phyloP scores from a whole-genome alignment of 31 red algal genomes.

The Pterothamnion heteromorphum region DNA sequence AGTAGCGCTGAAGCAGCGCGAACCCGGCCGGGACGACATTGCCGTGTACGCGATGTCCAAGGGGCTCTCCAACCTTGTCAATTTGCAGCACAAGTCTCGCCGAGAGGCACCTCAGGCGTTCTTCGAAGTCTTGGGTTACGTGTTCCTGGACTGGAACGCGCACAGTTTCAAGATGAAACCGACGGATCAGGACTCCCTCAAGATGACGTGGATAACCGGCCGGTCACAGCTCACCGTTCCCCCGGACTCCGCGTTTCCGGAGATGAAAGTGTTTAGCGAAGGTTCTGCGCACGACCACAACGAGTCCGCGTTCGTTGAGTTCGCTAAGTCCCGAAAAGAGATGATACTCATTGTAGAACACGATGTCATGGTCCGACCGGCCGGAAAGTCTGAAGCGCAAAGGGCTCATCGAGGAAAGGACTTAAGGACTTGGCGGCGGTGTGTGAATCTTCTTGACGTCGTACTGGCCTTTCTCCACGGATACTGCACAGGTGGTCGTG shows the following conservation, averaged over 20 bases:
- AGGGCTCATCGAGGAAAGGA: not conserved
- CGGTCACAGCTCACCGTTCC: not conserved
- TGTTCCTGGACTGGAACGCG: not conserved
- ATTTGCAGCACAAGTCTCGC: not conserved
- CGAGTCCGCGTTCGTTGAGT: not conserved
- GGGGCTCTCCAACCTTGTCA: not conserved
- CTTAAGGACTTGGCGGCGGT: not conserved
- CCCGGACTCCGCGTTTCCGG: not conserved
- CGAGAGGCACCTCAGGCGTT: too few species aligned
- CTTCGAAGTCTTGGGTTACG: not conserved
- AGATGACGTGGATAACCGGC: not conserved
- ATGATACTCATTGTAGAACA: not conserved
- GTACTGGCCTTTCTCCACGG: not conserved
- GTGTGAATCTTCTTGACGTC: not conserved
- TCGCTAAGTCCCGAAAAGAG: not conserved
- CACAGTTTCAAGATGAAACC: not conserved
- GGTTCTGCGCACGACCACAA: not conserved
- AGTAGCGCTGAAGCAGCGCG: not conserved
- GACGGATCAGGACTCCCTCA: not conserved
- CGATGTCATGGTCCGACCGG: not conserved
- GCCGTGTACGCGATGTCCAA: not conserved
- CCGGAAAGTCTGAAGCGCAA: not conserved
- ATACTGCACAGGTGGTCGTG: not conserved
- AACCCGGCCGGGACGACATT: not conserved
- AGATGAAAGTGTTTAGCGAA: not conserved